phyloP scores from a whole-genome alignment of 1,284 basidiomycete species.

The Trichosporon ovoides region DNA sequence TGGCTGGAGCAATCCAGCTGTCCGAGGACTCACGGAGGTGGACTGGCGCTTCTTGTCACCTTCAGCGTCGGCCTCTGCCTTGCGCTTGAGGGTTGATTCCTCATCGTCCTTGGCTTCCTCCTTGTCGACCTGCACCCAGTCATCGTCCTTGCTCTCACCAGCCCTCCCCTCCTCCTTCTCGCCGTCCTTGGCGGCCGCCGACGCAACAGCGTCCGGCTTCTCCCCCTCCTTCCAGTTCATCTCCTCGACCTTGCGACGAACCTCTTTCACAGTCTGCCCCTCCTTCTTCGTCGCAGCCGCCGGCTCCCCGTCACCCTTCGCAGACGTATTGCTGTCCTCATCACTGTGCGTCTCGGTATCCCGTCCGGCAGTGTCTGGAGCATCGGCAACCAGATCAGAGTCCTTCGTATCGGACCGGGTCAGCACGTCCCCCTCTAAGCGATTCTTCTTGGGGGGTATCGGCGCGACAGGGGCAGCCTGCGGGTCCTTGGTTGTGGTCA shows the following conservation, averaged over 20 bases:
- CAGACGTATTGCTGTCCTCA: conserved; percentile 6
- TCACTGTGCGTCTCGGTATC: conserved; percentile 7
- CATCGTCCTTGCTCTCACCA: conserved; percentile 5
- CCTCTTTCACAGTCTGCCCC: conserved; percentile 38
- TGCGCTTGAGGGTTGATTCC: conserved; percentile 36
- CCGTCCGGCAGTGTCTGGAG: not conserved
- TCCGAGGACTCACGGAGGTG: conserved; percentile 15
- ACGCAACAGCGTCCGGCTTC: conserved; percentile 1
- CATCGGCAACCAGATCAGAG: conserved; percentile 5
- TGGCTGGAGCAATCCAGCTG: not conserved
- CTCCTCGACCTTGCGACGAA: conserved; percentile 43
- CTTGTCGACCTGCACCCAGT: conserved; percentile 24
- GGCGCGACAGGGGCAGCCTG: conserved; percentile 13
- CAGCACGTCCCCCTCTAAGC: conserved; percentile 23
- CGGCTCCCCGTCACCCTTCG: not conserved
- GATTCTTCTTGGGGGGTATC: conserved; percentile 45
- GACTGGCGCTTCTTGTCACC: conserved; percentile 26
- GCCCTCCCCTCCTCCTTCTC: not conserved
- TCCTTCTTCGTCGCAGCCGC: conserved; percentile 10
- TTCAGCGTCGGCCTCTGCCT: conserved; percentile 32
- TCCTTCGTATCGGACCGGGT: conserved; percentile 1
- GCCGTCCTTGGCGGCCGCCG: conserved; percentile 11
- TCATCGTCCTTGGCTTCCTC: conserved; percentile 18
- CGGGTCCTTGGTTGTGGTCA: conserved; percentile 20
- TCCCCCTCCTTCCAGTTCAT: conserved; percentile 38